Evolutionary conservation across 2,329 filamentous ascomycete species (phyloP).

Genomic region (Beauveria caledonica): DNA sequence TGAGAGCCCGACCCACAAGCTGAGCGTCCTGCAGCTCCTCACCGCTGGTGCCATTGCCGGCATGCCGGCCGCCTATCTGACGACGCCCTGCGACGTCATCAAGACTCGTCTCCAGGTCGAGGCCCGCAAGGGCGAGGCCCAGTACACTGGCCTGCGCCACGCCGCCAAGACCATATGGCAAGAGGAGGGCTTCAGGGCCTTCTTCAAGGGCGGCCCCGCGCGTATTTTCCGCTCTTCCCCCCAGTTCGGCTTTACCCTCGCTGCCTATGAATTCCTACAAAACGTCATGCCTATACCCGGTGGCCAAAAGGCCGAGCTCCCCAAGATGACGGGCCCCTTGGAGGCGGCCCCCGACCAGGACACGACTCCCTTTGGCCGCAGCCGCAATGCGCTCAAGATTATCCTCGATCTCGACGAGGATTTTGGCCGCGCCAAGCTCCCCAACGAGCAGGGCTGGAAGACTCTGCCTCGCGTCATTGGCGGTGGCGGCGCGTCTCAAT

Average conservation of each 20-base stretch:
- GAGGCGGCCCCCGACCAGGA: conserved; percentile 42
- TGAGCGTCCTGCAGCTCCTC: conserved; percentile 83
- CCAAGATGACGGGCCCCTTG: conserved; percentile 44
- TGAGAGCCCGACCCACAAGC: conserved; percentile 77
- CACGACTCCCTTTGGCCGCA: conserved; percentile 48
- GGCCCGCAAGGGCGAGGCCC: conserved; percentile 85
- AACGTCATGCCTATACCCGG: conserved; percentile 67
- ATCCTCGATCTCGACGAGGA: conserved; percentile 91
- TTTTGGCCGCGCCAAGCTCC: conserved; percentile 68
- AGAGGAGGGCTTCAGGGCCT: conserved; percentile 90
- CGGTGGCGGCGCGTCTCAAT: conserved; percentile 23
- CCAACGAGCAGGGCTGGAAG: conserved; percentile 45
- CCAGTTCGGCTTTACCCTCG: conserved; percentile 96
- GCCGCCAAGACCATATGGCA: conserved; percentile 74
- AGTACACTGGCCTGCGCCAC: conserved; percentile 81
- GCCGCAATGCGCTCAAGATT: conserved; percentile 88
- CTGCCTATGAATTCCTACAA: conserved; percentile 89
- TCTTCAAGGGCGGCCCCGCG: conserved; percentile 97
- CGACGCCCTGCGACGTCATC: conserved; percentile 97
- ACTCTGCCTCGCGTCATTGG: conserved; percentile 42
- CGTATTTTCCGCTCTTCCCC: conserved; percentile 92
- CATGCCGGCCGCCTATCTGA: conserved; percentile 89
- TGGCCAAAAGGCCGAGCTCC: conserved; percentile 47
- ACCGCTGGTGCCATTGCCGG: conserved; percentile 90
- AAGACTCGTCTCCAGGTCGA: conserved; percentile 98